Conservation (phyloP, 176 grass and related monocot genomes). For the Hsuehochloa calcarea region DNA sequence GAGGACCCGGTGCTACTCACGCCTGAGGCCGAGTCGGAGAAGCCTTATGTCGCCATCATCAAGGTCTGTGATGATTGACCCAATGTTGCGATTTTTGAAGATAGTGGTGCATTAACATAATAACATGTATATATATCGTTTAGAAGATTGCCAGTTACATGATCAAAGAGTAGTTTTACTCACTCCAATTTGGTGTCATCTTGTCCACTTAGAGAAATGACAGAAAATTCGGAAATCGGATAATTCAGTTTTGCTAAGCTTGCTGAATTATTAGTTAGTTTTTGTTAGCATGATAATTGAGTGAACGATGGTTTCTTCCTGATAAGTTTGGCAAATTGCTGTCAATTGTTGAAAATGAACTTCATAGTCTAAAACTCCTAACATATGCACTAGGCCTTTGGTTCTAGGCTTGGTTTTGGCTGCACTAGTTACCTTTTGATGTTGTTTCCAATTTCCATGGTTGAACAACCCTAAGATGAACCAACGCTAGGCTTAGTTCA, state of each 20-base stretch:
- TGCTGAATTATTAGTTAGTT: background rate
- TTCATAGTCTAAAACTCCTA: background rate
- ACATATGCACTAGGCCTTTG: background rate
- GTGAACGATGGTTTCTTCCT: background rate
- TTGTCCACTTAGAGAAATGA: background rate
- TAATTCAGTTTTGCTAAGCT: background rate
- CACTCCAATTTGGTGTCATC: background rate
- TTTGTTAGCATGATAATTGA: background rate
- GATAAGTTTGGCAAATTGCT: constrained; percentile 3
- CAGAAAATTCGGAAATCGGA: background rate
- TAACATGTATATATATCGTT: background rate
- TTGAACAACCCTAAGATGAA: background rate
- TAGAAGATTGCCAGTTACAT: background rate
- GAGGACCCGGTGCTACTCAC: constrained; percentile 93
- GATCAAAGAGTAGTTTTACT: background rate
- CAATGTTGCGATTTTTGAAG: background rate
- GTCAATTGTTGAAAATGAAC: constrained; percentile 2
- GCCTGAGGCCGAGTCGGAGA: constrained; percentile 59
- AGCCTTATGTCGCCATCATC: constrained; percentile 96
- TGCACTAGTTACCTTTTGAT: background rate
- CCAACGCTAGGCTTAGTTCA: background rate
- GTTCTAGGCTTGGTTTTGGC: constrained; percentile 2
- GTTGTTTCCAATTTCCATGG: constrained; percentile 10
- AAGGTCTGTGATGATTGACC: constrained; percentile 50
- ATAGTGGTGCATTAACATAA: background rate